Conservation (phyloP, 192 early-diverging fungal genomes). For the Coemansia sp. region DNA sequence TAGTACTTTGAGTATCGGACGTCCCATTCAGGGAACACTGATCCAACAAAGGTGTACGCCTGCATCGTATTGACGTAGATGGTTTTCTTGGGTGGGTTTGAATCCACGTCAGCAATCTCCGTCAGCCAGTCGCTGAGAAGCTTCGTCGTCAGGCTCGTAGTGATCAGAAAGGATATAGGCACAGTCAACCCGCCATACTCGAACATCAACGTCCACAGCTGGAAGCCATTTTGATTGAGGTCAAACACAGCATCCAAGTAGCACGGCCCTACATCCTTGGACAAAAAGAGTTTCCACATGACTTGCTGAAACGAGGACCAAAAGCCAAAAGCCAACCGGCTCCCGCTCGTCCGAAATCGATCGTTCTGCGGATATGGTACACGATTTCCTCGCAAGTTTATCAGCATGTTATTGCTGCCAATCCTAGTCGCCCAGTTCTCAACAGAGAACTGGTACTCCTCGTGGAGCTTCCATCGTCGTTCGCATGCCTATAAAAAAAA, state of each 20-base stretch:
- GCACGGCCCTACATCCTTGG: slow-evolving; percentile 16
- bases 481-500: neutral
- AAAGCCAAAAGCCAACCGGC: slow-evolving; percentile 26
- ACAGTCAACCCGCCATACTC: slow-evolving; percentile 21
- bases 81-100: slow-evolving; percentile 10
- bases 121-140: slow-evolving; percentile 34
- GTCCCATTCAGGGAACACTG: slow-evolving; percentile 29
- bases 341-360: slow-evolving; percentile 8
- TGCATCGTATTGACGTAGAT: slow-evolving; percentile 34
- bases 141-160: slow-evolving; percentile 19
- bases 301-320: slow-evolving; percentile 36
- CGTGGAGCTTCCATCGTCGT: slow-evolving; percentile 21
- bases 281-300: slow-evolving; percentile 34
- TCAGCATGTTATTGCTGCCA: slow-evolving; percentile 14
- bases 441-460: slow-evolving; percentile 26
- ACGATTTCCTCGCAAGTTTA: slow-evolving; percentile 18
- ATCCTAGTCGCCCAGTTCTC: slow-evolving; percentile 34
- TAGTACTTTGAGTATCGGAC: slow-evolving; percentile 37
- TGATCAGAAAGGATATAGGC: slow-evolving; percentile 37
- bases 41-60: neutral
- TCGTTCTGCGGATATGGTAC: slow-evolving; percentile 28
- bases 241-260: slow-evolving; percentile 39
- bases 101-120: slow-evolving; percentile 9
- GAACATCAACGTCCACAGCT: slow-evolving; percentile 49
- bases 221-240: slow-evolving; percentile 33